A percentile compares a stretch with the other conserved stretches of the same genome.
Conservation (phyloP, 331 rosid genomes). For the Quercus phellos region DNA sequence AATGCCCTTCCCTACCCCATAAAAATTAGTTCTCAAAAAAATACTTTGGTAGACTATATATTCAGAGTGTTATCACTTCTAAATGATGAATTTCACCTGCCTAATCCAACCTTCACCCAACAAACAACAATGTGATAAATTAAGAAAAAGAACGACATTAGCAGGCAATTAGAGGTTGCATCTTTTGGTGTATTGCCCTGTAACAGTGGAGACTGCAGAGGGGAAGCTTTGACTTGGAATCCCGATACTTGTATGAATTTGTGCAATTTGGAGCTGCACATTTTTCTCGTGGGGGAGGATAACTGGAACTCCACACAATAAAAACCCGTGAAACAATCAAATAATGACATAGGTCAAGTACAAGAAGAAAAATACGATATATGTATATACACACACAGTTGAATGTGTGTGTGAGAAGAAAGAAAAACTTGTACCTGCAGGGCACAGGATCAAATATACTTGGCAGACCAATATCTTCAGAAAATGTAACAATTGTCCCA, state of each 20-base stretch:
- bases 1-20: not conserved
- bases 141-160: not conserved
- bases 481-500: conserved; percentile 65
- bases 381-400: too few species aligned
- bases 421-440: conserved; percentile 38
- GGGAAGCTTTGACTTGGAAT: conserved; percentile 72
- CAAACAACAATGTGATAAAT: not conserved
- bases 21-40: not conserved
- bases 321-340: conserved; percentile 9
- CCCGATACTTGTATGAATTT: conserved; percentile 71
- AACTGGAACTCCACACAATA: conserved; percentile 37
- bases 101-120: not conserved
- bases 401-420: too few species aligned
- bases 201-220: conserved; percentile 85
- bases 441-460: conserved; percentile 52
- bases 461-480: conserved; percentile 89
- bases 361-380: too few species aligned
- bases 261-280: conserved; percentile 69
- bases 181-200: conserved; percentile 48
- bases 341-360: too few species aligned
- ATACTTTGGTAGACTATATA: not conserved
- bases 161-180: conserved; percentile 23
- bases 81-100: too few species aligned
- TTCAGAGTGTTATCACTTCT: too few species aligned
- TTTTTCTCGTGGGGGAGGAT: conserved; percentile 75